phyloP scores from a whole-genome alignment of 305 asterid genomes.

The Solanum hybrid region DNA sequence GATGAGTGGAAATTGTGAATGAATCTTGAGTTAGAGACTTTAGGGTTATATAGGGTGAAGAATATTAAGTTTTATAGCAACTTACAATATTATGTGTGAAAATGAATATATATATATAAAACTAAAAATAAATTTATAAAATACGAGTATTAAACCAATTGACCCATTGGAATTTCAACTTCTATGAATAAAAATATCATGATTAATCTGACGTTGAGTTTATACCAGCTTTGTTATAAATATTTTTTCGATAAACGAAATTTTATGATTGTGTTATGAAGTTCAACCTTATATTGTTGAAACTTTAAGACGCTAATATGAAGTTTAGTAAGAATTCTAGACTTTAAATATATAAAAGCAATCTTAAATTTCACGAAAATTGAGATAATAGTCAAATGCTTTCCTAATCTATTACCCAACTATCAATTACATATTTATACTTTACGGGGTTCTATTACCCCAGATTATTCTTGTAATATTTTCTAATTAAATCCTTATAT shows the following conservation, averaged over 20 bases:
- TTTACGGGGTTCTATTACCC: neutral
- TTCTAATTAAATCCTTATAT: neutral
- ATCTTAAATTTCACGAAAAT: neutral
- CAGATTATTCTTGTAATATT: neutral
- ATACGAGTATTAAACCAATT: neutral
- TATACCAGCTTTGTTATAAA: neutral
- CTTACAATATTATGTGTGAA: neutral
- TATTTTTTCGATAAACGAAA: neutral
- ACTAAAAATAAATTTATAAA: too few species aligned
- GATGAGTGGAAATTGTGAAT: neutral
- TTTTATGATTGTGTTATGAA: neutral
- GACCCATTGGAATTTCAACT: neutral
- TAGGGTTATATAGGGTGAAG: neutral
- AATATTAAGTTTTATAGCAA: neutral
- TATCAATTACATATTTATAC: neutral
- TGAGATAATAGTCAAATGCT: neutral
- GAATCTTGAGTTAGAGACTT: neutral
- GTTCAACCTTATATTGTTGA: neutral
- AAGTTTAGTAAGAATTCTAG: neutral
- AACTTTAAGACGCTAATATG: neutral
- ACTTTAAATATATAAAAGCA: neutral
- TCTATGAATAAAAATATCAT: neutral
- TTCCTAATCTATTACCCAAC: neutral
- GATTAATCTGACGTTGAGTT: neutral
- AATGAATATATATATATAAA: neutral